Evolutionary conservation across 768 basidiomycete genomes (phyloP), one percentile per base, ranked within the genome.

Genomic region (Collybia sordida): DNA sequence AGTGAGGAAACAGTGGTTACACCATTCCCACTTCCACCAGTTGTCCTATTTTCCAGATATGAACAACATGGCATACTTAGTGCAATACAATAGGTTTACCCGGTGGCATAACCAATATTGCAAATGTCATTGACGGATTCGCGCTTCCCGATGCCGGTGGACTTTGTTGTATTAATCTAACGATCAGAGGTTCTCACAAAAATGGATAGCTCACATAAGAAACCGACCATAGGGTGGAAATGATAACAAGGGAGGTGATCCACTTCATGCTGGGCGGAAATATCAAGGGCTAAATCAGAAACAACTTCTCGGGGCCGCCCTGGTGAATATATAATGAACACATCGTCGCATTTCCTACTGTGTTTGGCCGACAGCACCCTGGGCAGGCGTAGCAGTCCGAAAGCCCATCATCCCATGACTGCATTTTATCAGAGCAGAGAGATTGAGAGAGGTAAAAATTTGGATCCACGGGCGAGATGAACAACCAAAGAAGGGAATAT

Each of bases 1-100:
- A 78, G 67, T 22, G 69, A 70, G 34, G 71, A 64, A 17, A 78
- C 76, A 18, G 73, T 77, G 25, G 73, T 76, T 9, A 64, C 61
- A 6, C 72, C 53, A 11, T 75, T 75, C 27, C 75, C 76, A 28
- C 66, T 69, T 27, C 76, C 76, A 15, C 75, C 76, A 24, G 69
- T 65, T 2, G 76, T 78, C 18, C 76, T 75, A 38, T 41, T 34
- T 25, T 18, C 5, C 35, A 17, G 43, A 18, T n/a, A 47, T 52
- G 5, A 53, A 37, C 15, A 14, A n/a, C 14, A 12, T 8, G 36
- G 34, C 3, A 22, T 18, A 15, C 17, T 3, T 15, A 19, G 8
- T 17, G 4, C 1, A 44, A 37, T 31, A 6, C 1, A 44, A 37
- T 31, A 4, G 23, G 50, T 66, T 49, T 42, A 70, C 70, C 71